A percentile compares a stretch with the other conserved stretches of the same genome.
Evolutionary conservation across 306 rosid species (phyloP).

Genomic region (Bauhinia variegata): DNA sequence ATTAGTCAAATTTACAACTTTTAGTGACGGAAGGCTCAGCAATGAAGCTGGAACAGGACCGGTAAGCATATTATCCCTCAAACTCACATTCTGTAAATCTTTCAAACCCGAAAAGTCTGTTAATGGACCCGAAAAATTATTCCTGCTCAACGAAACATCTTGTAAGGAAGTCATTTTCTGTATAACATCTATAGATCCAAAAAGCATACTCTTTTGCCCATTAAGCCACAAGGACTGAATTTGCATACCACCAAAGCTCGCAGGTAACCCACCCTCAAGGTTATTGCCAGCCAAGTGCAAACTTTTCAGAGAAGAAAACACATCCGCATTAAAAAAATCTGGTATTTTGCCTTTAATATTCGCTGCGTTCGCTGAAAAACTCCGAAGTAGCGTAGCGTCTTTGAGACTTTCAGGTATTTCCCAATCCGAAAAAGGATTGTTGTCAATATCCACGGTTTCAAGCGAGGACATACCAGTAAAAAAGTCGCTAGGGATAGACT

Average conservation of each 20-base stretch:
- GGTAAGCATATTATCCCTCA: constrained; percentile 75
- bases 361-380: constrained; percentile 79
- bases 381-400: constrained; percentile 61
- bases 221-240: constrained; percentile 80
- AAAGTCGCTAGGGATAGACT: constrained; percentile 59
- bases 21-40: constrained; percentile 52
- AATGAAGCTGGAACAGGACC: constrained; percentile 76
- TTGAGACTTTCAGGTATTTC: constrained; percentile 58
- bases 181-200: constrained; percentile 57
- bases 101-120: constrained; percentile 68
- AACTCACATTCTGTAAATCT: constrained; percentile 54
- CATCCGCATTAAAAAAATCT: constrained; percentile 50
- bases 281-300: constrained; percentile 74
- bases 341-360: constrained; percentile 67
- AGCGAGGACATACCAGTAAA: constrained; percentile 68
- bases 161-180: constrained; percentile 71
- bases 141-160: constrained; percentile 78
- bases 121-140: constrained; percentile 68
- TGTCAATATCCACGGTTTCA: constrained; percentile 60
- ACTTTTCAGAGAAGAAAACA: constrained; percentile 54
- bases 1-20: constrained; percentile 73
- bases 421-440: constrained; percentile 75
- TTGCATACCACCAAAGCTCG: constrained; percentile 50
- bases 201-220: constrained; percentile 66
- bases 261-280: constrained; percentile 66